Evolutionary conservation across 805 yeast species (phyloP).

Genomic region (Cyberlindnera misumaiensis): DNA sequence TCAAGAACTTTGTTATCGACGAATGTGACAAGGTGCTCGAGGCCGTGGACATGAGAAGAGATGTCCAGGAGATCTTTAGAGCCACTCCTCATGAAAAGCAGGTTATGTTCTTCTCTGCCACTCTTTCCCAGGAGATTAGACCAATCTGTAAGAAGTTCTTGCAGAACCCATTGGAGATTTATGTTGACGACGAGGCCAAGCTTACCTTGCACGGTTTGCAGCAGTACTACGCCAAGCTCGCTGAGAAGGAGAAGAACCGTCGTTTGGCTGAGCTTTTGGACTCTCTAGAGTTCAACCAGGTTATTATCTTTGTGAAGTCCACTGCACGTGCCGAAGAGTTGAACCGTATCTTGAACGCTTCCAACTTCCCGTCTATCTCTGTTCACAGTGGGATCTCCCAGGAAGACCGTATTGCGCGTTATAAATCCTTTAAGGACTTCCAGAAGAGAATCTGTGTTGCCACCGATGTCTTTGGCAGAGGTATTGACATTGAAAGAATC

Average conservation of each 20-base stretch:
- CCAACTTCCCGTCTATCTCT: conserved; percentile 95
- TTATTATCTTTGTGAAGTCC: conserved; percentile 90
- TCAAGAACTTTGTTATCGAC: conserved; percentile 91
- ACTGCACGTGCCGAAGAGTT: conserved; percentile 89
- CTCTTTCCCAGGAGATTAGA: conserved; percentile 87
- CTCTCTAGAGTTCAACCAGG: conserved; percentile 95
- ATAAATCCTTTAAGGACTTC: conserved; percentile 94
- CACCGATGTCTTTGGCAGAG: conserved; percentile 98
- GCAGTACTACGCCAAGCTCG: conserved; percentile 87
- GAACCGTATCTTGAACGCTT: conserved; percentile 79
- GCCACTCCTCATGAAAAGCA: conserved; percentile 97
- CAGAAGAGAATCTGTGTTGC: conserved; percentile 98
- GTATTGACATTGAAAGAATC: conserved; percentile 98
- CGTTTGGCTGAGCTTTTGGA: conserved; percentile 89
- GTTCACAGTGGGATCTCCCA: conserved; percentile 94
- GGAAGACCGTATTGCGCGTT: conserved; percentile 96
- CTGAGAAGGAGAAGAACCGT: conserved; percentile 88
- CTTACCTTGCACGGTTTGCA: conserved; percentile 96
- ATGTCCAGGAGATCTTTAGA: conserved; percentile 96
- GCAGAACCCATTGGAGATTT: conserved; percentile 96
- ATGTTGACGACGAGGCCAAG: conserved; percentile 96
- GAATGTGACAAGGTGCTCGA: conserved; percentile 98
- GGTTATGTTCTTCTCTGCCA: conserved; percentile 99
- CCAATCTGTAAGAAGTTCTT: conserved; percentile 96
- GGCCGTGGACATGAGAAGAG: conserved; percentile 90